Conservation (phyloP, 768 basidiomycete genomes). For the Lactarius akahatsu region DNA sequence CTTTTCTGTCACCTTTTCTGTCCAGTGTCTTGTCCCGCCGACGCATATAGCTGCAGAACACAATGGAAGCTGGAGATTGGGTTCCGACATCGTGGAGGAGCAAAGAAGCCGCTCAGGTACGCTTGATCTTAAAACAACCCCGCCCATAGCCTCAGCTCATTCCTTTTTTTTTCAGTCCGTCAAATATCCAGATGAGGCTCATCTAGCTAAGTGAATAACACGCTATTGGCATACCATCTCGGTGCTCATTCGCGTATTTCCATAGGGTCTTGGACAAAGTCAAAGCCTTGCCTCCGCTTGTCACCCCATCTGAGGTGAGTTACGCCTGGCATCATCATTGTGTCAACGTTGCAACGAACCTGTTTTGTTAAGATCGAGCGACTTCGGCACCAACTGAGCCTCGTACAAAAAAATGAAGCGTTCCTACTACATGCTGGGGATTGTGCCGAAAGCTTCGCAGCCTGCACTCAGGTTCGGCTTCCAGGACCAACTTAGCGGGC, state of each 20-base stretch:
- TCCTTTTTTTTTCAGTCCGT: slow-evolving; percentile 35
- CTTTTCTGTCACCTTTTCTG: not conserved
- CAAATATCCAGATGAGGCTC: slow-evolving; percentile 40
- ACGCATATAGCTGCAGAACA: not conserved
- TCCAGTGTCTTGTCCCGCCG: not conserved
- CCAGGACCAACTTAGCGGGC: not conserved
- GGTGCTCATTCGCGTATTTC: not conserved
- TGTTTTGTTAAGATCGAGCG: slow-evolving; percentile 63
- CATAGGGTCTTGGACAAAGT: slow-evolving; percentile 78
- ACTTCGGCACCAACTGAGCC: slow-evolving; percentile 72
- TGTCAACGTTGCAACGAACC: slow-evolving; percentile 7
- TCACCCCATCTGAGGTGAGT: slow-evolving; percentile 85
- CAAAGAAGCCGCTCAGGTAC: slow-evolving; percentile 74
- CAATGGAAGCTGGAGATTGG: slow-evolving; percentile 46
- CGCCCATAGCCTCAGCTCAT: not conserved
- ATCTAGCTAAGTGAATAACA: slow-evolving; percentile 32
- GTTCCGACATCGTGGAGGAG: slow-evolving; percentile 76
- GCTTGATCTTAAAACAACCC: slow-evolving; percentile 18
- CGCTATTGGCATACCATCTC: not conserved
- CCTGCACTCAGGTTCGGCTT: slow-evolving; percentile 72
- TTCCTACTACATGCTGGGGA: slow-evolving; percentile 98
- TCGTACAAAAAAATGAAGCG: slow-evolving; percentile 82
- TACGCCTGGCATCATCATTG: slow-evolving; percentile 25
- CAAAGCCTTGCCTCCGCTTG: slow-evolving; percentile 78
- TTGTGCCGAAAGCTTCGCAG: slow-evolving; percentile 94